Evolutionary conservation across 805 yeast genomes (phyloP), one percentile per base, ranked within the genome.

Genomic region (Candida berthetii): DNA sequence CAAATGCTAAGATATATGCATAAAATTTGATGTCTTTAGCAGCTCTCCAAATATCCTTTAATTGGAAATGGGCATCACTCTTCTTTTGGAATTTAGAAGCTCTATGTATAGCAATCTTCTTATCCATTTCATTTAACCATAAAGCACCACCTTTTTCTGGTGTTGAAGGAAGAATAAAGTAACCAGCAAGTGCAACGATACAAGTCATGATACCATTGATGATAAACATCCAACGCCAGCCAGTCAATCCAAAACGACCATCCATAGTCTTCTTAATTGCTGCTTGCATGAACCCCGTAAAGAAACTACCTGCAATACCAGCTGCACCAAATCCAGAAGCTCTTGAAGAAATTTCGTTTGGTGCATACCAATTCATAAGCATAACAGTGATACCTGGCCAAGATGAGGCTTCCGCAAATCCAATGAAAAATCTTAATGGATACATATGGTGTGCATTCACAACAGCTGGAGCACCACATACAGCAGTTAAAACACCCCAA

Each of bases 151-250:
- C 69, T 39, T 69, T 64, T 39, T 66, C 61, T 4, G 87, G 86
- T 19, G 83, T 80, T 38, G 87, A 88, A 8, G 87, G 88, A 47
- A 80, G 57, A 47, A 66, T 47, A 50, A 72, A 72, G 45, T 69
- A 65, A 1, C 83, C 84, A 39, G 75, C 48, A 7, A 80, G 14
- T 8, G 82, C 83, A 28, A 82, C 74, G 2, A 67, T 75, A 29
- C 80, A 52, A 1, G 85, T 76, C 33, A 82, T 69, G 41, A 78
- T 60, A n/a, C 84, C 81, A 55, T 80, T 83, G 42, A 80, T 69
- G 37, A 79, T 67, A 50, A 75, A 79, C 60, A 77, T 72, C 84
- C 83, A 80, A 56, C 78, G 69, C 85, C 85, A 80, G 14, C 78
- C 73, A 9, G 70, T 68, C 16, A 69, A 52, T 3, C 78, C 80